phyloP scores from a whole-genome alignment of 75 land plant genomes.

The Selaginella moellendorffii region DNA sequence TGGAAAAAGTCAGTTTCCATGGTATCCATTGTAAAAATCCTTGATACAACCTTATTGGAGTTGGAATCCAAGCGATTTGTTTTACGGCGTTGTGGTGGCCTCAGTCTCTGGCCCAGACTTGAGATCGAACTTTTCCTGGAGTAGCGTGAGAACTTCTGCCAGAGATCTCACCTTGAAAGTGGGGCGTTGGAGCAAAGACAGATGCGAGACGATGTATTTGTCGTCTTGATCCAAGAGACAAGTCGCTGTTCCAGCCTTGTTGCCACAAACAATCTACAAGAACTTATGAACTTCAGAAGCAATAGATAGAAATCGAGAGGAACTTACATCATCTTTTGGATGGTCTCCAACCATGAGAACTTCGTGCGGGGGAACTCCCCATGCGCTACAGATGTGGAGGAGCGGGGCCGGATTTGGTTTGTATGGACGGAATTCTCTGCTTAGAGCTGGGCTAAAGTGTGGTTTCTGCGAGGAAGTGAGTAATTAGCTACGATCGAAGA shows the following conservation, averaged over 20 bases:
- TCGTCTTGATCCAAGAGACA: slow-evolving; percentile 76
- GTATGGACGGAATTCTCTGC: slow-evolving; percentile 80
- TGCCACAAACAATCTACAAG: slow-evolving; percentile 70
- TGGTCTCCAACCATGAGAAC: slow-evolving; percentile 97
- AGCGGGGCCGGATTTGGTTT: slow-evolving; percentile 89
- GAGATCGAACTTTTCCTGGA: slow-evolving; percentile 29
- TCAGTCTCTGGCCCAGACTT: slow-evolving; percentile 5
- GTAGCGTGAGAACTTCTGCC: slow-evolving; percentile 28
- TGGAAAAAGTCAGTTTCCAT: too few species aligned
- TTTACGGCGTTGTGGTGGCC: too few species aligned
- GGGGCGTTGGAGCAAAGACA: slow-evolving; percentile 29
- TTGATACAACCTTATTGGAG: too few species aligned
- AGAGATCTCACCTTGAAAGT: slow-evolving; percentile 60
- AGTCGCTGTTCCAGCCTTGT: slow-evolving; percentile 64
- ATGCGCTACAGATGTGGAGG: slow-evolving; percentile 64
- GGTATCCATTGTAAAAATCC: too few species aligned
- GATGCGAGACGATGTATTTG: slow-evolving; percentile 24
- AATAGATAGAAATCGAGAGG: slow-evolving; percentile 2
- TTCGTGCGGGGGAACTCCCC: slow-evolving; percentile 62
- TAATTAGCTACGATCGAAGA: slow-evolving; percentile 10
- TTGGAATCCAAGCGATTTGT: too few species aligned
- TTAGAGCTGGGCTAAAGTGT: slow-evolving; percentile 59
- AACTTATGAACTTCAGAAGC: slow-evolving; percentile 20
- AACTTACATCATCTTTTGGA: slow-evolving; percentile 61
- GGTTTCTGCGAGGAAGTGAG: slow-evolving; percentile 23